A percentile compares a stretch with the other conserved stretches of the same genome.
These are phyloP conservation scores for Aspergillus sp. DNA, from an alignment of 2,329 filamentous ascomycete species.

Conservation along the genomic window DNA sequence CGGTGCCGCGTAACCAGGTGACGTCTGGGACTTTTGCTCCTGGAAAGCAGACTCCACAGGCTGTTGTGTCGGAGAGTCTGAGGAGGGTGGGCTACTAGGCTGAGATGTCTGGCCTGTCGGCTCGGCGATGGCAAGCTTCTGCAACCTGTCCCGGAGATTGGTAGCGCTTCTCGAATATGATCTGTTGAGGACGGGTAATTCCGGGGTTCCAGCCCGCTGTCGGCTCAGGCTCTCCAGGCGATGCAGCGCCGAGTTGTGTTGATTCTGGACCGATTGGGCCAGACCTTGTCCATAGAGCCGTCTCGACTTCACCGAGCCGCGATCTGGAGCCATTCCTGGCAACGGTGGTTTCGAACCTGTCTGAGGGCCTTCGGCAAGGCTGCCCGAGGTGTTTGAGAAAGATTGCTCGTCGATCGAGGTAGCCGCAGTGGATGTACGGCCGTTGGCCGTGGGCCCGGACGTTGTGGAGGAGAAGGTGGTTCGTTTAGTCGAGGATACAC, in stretches of 20 bases:
- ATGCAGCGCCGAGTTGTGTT: conserved; percentile 73
- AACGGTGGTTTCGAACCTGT: conserved; percentile 25
- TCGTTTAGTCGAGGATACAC: conserved; percentile 69
- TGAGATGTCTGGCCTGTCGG: conserved; percentile 16
- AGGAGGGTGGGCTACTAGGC: conserved; percentile 43
- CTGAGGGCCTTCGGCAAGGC: conserved; percentile 17
- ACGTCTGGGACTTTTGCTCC: conserved; percentile 29
- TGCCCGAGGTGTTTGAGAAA: conserved; percentile 15
- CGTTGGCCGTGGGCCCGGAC: conserved; percentile 65
- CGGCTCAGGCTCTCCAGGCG: conserved; percentile 75
- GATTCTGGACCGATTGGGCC: conserved; percentile 74
- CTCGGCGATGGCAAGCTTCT: conserved; percentile 31
- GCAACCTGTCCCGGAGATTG: conserved; percentile 57
- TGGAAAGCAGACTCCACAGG: conserved; percentile 33
- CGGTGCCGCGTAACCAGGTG: conserved; percentile 43
- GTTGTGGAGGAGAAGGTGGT: conserved; percentile 83
- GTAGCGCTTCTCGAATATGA: conserved; percentile 58
- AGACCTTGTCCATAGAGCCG: conserved; percentile 81
- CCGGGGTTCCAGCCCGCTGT: conserved; percentile 59
- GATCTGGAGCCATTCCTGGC: conserved; percentile 50
- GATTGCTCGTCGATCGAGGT: conserved; percentile 80
- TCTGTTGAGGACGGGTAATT: conserved; percentile 43
- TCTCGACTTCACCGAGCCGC: conserved; percentile 66
- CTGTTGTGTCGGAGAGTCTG: conserved; percentile 36
- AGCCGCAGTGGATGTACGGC: conserved; percentile 78